These are phyloP conservation scores for Jimgerdemannia flammicorona DNA, from an alignment of 192 early-diverging fungal genomes.

Conservation along the genomic window DNA sequence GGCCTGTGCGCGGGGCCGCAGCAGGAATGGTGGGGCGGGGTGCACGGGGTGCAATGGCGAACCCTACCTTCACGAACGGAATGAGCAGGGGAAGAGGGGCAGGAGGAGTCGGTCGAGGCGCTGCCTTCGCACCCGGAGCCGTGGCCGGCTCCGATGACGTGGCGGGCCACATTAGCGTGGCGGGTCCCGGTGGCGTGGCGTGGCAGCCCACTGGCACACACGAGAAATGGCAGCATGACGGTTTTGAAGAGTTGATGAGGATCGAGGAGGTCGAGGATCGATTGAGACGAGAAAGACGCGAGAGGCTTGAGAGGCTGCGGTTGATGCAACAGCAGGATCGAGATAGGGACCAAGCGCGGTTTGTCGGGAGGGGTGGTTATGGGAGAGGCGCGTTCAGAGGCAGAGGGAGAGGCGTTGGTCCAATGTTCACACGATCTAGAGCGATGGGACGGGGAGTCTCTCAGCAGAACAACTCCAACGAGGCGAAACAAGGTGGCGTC, in stretches of 20 bases:
- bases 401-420: no score
- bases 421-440: no score
- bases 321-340: not conserved
- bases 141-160: conserved; percentile 18
- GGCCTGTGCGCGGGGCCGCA: not conserved
- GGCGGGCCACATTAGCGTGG: conserved; percentile 7
- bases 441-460: no score
- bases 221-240: conserved; percentile 44
- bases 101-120: not conserved
- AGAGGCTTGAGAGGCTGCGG: no score
- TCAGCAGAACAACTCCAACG: no score
- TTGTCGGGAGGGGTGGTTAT: no score
- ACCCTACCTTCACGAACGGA: conserved; percentile 16
- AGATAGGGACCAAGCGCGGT: not conserved
- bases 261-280: conserved; percentile 33
- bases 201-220: not conserved
- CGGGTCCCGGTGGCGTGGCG: conserved; percentile 7
- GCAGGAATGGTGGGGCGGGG: not conserved
- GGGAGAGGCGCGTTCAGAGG: no score
- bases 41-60: conserved; percentile 24
- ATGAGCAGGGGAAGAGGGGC: conserved; percentile 16
- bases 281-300: no score
- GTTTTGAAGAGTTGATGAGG: conserved; percentile 45
- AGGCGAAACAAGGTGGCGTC: no score
- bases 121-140: not conserved